A percentile compares a stretch with the other conserved stretches of the same genome.
Evolutionary conservation across 2,329 filamentous ascomycete species (phyloP).

Genomic region (Phaeosphaeriaceae sp.): DNA sequence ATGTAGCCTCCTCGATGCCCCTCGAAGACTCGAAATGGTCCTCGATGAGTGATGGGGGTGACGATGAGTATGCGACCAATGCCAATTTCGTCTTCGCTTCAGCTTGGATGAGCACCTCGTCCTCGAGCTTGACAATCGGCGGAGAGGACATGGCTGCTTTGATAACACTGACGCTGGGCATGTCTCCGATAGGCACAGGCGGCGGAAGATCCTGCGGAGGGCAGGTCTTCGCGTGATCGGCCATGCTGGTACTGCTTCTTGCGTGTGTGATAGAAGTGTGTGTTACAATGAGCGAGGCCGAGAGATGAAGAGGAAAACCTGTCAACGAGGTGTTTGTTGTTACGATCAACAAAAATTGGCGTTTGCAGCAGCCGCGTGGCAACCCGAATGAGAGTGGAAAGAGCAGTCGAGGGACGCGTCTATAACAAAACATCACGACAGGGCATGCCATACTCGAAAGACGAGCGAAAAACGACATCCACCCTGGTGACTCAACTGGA

Average conservation of each 20-base stretch:
- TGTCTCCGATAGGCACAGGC: background rate
- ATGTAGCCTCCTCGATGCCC: background rate
- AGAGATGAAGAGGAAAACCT: background rate
- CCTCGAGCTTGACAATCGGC: conserved; percentile 2
- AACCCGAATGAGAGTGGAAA: background rate
- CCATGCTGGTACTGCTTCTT: background rate
- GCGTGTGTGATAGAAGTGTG: background rate
- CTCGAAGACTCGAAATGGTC: background rate
- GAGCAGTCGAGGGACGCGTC: background rate
- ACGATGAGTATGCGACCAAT: background rate
- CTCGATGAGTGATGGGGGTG: conserved; percentile 9
- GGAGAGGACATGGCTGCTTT: background rate
- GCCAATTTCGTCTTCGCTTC: background rate
- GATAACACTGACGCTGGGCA: background rate
- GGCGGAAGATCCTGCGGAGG: background rate
- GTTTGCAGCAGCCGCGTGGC: conserved; percentile 1
- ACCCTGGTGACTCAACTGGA: too few species aligned
- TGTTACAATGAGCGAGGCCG: background rate
- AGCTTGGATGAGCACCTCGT: conserved; percentile 1
- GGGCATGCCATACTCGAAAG: background rate
- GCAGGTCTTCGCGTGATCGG: background rate
- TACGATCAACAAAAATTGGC: background rate
- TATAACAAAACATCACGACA: background rate
- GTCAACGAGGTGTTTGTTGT: background rate
- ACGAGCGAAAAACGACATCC: too few species aligned